Conservation (phyloP, 345 rosid genomes). For the Populus deltoides region DNA sequence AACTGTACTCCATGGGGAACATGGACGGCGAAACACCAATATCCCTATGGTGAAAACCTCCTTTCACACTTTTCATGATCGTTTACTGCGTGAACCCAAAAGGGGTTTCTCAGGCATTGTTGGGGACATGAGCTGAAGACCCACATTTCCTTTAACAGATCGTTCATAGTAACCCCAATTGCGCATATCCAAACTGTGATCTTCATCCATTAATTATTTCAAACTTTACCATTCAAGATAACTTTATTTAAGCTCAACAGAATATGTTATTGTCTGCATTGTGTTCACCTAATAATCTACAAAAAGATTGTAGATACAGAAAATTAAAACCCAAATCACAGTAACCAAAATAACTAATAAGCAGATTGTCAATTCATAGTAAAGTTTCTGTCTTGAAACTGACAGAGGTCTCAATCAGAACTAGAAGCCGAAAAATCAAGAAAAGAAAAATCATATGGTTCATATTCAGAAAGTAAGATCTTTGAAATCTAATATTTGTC, state of each 20-base stretch:
- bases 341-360: background rate
- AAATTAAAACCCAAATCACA: background rate
- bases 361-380: background rate
- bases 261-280: background rate
- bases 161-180: background rate
- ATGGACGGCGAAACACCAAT: conserved; percentile 44
- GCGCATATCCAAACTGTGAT: background rate
- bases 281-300: background rate
- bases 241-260: background rate
- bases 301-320: background rate
- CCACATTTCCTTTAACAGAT: background rate
- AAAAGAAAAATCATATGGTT: too few species aligned
- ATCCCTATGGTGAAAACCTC: background rate
- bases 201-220: background rate
- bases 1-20: conserved; percentile 57
- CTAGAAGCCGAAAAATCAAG: background rate
- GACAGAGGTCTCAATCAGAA: background rate
- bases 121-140: background rate
- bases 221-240: background rate
- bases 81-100: background rate
- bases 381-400: background rate
- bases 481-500: background rate
- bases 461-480: background rate
- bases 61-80: background rate
- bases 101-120: background rate